Evolutionary conservation across 208 protist species (phyloP).

Genomic region (Naegleria fowleri): DNA sequence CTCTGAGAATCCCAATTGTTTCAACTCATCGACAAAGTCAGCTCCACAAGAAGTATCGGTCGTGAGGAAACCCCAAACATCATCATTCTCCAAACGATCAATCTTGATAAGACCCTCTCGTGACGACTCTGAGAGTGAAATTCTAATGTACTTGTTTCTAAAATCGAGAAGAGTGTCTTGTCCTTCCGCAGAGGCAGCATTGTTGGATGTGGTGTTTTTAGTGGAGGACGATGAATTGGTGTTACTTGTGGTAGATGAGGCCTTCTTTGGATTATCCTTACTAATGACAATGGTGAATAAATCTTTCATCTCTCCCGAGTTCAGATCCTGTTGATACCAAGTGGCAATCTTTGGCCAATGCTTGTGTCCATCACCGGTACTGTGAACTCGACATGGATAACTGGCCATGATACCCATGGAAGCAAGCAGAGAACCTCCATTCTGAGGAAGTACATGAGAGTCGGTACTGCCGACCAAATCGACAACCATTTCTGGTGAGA

Average conservation of each 20-base stretch:
- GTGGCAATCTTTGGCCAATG: background rate
- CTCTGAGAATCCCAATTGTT: background rate
- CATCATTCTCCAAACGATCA: background rate
- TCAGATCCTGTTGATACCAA: background rate
- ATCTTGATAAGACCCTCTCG: background rate
- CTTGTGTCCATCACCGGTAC: background rate
- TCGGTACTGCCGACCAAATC: too few relatives aligned
- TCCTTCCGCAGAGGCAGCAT: background rate
- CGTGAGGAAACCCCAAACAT: background rate
- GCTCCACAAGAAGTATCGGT: background rate
- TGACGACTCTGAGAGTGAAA: background rate
- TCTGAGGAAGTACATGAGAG: too few relatives aligned
- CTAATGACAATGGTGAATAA: background rate
- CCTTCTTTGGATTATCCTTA: background rate
- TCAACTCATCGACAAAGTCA: background rate
- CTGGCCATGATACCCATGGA: background rate
- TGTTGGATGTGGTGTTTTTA: background rate
- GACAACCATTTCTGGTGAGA: background rate
- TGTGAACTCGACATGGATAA: background rate
- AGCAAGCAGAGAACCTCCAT: background rate
- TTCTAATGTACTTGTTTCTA: background rate
- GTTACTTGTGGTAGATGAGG: background rate
- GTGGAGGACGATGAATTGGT: background rate
- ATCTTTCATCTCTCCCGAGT: background rate
- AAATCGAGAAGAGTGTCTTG: background rate